phyloP scores from a whole-genome alignment of 2,329 filamentous ascomycete genomes.

The Diaporthe citri region DNA sequence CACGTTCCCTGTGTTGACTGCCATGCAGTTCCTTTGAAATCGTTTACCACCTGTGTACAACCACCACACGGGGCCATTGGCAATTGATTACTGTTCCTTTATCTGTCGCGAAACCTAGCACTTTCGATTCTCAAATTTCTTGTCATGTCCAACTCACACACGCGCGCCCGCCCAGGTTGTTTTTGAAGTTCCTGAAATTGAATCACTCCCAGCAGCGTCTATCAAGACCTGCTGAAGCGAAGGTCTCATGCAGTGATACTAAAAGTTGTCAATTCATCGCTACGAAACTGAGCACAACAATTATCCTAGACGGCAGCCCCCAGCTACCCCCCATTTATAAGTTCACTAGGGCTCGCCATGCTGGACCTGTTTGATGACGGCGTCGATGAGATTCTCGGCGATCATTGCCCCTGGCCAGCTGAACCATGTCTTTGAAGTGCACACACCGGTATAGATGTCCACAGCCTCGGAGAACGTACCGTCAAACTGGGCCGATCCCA shows the following conservation, averaged over 20 bases:
- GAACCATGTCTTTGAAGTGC: conserved; percentile 45
- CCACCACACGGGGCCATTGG: too few species aligned
- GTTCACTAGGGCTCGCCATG: not conserved
- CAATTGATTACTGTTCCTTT: not conserved
- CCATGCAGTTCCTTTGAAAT: not conserved
- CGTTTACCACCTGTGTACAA: too few species aligned
- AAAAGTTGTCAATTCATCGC: not conserved
- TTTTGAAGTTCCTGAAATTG: not conserved
- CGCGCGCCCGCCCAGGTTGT: too few species aligned
- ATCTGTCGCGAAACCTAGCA: too few species aligned
- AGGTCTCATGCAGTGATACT: not conserved
- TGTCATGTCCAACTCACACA: not conserved
- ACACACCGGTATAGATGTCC: conserved; percentile 35
- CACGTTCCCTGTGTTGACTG: not conserved
- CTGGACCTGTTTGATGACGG: conserved; percentile 12
- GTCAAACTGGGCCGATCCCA: conserved; percentile 42
- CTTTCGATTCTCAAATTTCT: not conserved
- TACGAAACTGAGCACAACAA: not conserved
- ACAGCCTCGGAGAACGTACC: conserved; percentile 43
- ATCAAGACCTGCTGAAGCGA: not conserved
- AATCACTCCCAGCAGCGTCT: not conserved
- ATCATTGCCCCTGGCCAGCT: conserved; percentile 44
- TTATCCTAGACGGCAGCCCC: not conserved
- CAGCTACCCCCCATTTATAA: not conserved
- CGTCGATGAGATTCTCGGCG: conserved; percentile 32